A percentile compares a stretch with the other conserved stretches of the same genome.
These are phyloP conservation scores for Alternaria gaisen DNA, from an alignment of 2,329 filamentous ascomycete genomes.

Conservation along the genomic window DNA sequence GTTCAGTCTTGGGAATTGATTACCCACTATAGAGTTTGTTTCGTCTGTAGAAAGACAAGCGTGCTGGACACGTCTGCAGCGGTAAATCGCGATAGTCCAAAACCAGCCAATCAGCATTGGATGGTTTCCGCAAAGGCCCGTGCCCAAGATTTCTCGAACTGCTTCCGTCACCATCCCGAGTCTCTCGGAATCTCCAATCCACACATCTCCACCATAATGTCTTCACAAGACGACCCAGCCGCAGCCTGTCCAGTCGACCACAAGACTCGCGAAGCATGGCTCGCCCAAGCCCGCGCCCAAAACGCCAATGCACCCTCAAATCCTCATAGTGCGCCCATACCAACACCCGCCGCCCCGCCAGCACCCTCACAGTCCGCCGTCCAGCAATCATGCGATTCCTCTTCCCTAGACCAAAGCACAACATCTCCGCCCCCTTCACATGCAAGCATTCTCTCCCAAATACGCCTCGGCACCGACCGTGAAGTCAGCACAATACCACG, in stretches of 20 bases:
- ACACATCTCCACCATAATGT: constrained; percentile 28
- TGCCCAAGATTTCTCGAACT: constrained; percentile 36
- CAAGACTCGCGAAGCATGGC: constrained; percentile 86
- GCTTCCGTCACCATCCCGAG: constrained; percentile 29
- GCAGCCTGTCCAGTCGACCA: constrained; percentile 84
- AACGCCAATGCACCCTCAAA: constrained; percentile 31
- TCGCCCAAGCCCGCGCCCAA: constrained; percentile 70
- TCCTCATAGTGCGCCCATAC: constrained; percentile 26
- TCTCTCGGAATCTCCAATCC: constrained; percentile 13
- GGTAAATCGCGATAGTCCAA: constrained; percentile 20
- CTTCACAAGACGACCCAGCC: constrained; percentile 45
- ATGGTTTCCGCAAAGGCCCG: constrained; percentile 27
- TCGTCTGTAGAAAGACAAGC: neutral
- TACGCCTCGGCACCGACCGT: constrained; percentile 55
- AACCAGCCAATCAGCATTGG: constrained; percentile 29
- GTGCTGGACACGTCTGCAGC: constrained; percentile 17
- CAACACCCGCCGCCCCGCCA: constrained; percentile 32
- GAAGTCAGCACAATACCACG: constrained; percentile 53
- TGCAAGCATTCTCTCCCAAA: constrained; percentile 37
- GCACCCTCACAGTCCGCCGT: constrained; percentile 25
- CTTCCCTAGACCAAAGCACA: constrained; percentile 44
- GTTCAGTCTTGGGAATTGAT: neutral
- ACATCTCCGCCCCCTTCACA: constrained; percentile 30
- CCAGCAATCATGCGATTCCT: constrained; percentile 51
- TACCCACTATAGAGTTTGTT: neutral